phyloP scores from a whole-genome alignment of 2,329 filamentous ascomycete species.

The Pseudofabraea citricarpa region DNA sequence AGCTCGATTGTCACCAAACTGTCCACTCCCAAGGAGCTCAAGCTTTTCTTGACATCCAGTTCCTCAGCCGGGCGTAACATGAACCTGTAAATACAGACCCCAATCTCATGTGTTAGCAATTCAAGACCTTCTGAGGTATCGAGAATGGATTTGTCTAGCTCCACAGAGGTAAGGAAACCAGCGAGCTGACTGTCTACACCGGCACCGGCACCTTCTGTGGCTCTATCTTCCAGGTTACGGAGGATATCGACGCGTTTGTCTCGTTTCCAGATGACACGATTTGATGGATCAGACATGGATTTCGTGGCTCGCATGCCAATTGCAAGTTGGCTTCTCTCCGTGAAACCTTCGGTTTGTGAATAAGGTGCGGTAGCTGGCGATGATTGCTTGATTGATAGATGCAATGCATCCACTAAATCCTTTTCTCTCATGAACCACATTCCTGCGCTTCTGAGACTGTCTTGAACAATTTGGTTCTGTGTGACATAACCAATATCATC shows the following conservation, averaged over 20 bases:
- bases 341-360: not conserved
- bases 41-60: not conserved
- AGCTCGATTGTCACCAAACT: not conserved
- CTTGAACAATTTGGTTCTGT: conserved; percentile 27
- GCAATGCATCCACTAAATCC: conserved; percentile 6
- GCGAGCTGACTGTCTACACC: not conserved
- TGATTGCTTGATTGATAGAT: conserved; percentile 4
- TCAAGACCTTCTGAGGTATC: not conserved
- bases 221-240: conserved; percentile 1
- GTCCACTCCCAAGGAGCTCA: not conserved
- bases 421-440: not conserved
- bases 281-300: conserved; percentile 5
- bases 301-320: conserved; percentile 3
- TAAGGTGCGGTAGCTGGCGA: not conserved
- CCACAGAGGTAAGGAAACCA: not conserved
- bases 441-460: not conserved
- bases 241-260: conserved; percentile 9
- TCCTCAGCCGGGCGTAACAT: conserved; percentile 17
- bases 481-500: conserved; percentile 35
- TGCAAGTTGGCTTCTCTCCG: not conserved
- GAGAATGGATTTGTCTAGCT: conserved; percentile 1
- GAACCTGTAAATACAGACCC: conserved; percentile 2
- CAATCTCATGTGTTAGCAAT: conserved; percentile 4
- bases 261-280: conserved; percentile 6
- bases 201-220: not conserved